phyloP scores from a whole-genome alignment of 176 grass and related monocot genomes.

The Musa beccarii region DNA sequence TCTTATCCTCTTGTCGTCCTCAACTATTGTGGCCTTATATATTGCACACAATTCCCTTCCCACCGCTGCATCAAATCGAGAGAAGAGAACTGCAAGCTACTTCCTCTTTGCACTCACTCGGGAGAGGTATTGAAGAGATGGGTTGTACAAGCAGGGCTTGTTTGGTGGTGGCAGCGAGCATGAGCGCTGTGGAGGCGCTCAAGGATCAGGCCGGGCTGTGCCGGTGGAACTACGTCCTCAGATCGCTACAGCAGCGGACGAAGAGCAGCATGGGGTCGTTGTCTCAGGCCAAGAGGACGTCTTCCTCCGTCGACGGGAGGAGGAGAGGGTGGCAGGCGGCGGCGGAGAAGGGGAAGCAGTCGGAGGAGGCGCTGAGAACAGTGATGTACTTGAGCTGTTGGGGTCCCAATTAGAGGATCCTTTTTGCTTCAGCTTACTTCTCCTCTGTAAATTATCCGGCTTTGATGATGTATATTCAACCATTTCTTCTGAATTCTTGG shows the following conservation, averaged over 20 bases:
- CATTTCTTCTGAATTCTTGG: no score
- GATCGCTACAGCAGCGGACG: constrained; percentile 23
- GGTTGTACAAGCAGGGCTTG: constrained; percentile 8
- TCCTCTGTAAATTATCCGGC: constrained; percentile 16
- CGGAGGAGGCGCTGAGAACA: constrained; percentile 14
- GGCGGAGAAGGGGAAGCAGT: background rate
- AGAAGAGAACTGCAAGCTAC: background rate
- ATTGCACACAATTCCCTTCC: no score
- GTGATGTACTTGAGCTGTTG: constrained; percentile 18
- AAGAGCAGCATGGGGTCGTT: constrained; percentile 3
- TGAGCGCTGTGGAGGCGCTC: constrained; percentile 33
- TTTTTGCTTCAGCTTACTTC: background rate
- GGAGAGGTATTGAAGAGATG: background rate
- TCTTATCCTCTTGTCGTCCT: no score
- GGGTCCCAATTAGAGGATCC: constrained; percentile 16
- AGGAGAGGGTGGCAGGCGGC: no score
- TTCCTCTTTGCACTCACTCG: background rate
- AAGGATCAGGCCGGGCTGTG: constrained; percentile 49
- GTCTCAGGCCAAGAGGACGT: background rate
- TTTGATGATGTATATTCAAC: constrained; percentile 12
- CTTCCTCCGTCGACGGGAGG: background rate
- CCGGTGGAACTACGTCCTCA: constrained; percentile 43
- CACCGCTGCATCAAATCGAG: no score
- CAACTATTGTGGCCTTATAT: no score
- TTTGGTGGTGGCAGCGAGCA: constrained; percentile 36